Percentiles rank a stretch among this genome's conserved stretches.
phyloP scores from a whole-genome alignment of 140 eudicot genomes.

The Oenanthe javanica region DNA sequence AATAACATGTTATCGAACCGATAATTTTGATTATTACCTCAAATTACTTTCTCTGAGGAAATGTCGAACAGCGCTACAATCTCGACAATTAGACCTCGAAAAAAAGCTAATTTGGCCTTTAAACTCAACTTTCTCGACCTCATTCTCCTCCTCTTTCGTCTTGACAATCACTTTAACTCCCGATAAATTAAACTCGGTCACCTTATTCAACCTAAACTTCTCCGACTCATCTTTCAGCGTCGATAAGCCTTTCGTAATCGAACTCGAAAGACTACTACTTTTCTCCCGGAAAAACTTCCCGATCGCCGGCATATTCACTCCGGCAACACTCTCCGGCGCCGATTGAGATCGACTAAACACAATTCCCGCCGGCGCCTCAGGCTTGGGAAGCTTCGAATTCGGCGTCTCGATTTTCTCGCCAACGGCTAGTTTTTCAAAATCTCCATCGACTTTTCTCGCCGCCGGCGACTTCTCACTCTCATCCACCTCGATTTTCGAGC shows the following conservation, averaged over 20 bases:
- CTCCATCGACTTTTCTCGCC: constrained; percentile 4
- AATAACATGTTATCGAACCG: neutral
- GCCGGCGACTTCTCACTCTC: constrained; percentile 12
- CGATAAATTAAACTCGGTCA: constrained; percentile 58
- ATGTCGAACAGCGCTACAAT: constrained; percentile 38
- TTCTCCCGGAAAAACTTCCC: constrained; percentile 64
- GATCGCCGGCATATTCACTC: constrained; percentile 51
- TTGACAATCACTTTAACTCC: constrained; percentile 39
- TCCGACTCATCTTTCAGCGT: constrained; percentile 19
- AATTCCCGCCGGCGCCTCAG: constrained; percentile 59
- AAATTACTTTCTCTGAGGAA: constrained; percentile 30
- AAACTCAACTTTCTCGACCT: neutral
- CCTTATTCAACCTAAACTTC: constrained; percentile 12
- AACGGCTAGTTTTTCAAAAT: constrained; percentile 11
- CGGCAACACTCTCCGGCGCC: constrained; percentile 29
- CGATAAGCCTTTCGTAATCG: constrained; percentile 55
- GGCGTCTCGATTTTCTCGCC: constrained; percentile 17
- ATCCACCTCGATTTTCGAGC: constrained; percentile 16
- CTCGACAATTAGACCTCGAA: constrained; percentile 50
- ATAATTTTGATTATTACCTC: neutral
- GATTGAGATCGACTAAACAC: constrained; percentile 35
- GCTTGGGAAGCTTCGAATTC: constrained; percentile 47
- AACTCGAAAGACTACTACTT: constrained; percentile 56
- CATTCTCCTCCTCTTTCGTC: constrained; percentile 5
- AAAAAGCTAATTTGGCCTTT: constrained; percentile 43